Base-by-base conservation (phyloP, 1,139 yeast species). In the Lodderomyces pseudojiufengensis region DNA sequence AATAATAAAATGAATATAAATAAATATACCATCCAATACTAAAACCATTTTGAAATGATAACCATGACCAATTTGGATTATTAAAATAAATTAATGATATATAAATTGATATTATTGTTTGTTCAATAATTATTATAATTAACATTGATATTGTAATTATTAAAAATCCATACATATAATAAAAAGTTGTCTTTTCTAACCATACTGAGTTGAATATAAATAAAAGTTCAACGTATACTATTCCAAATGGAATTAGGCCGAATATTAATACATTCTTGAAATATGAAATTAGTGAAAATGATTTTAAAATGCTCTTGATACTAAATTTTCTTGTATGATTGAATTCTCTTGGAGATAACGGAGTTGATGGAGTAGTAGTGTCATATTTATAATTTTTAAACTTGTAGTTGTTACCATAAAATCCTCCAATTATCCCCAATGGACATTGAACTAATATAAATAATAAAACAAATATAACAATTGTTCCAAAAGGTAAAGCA, bases 31-130 rank as follows among this genome's bases (percentile, higher is more conserved):
- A 70, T 18, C 88, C 77, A 32, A 76, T 78, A 41, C 88, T 78
- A 1, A 86, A 72, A 3, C 95, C 88, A 27, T 80, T 78, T 43
- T 78, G 58, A 56, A 85, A 86, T 12, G 88, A 70, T 46, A 82
- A 70, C 95, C 96, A 87, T 54, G 85, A 86, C 95, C 96, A 87
- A 43, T 69, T 61, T 37, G 80, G 79, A 51, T 82, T 78, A 37
- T 77, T 79, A 44, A 76, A 68, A 31, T 75, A 70, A 2, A 65
- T 57, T 50, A 87, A 67, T 31, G 80, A 73, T 27, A 82, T 54
- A 51, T 82, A 86, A 10, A 83, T 71, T 9, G 85, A 79, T 29
- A 86, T 76, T 25, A 87, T 70, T n/a, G 92, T 76, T 38, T 84
- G 76, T 55, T 86, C 95, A 32, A 77, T 65, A 25, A 85, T 78